Conservation (phyloP, 2,329 filamentous ascomycete genomes). For the Trichoderma harzianum region DNA sequence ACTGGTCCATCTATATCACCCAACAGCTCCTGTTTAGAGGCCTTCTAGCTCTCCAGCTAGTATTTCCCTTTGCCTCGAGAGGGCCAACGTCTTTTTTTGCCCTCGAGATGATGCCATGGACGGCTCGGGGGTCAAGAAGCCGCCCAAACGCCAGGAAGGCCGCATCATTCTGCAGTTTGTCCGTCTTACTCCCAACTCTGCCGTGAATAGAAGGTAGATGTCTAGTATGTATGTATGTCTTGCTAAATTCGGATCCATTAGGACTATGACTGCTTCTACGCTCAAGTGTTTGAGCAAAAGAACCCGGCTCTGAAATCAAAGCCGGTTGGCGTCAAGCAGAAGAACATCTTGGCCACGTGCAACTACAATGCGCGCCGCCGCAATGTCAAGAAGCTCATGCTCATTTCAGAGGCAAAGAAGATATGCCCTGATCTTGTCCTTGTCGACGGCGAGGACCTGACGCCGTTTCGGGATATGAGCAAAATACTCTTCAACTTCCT, state of each 20-base stretch:
- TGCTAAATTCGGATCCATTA: slow-evolving; percentile 33
- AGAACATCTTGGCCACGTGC: slow-evolving; percentile 88
- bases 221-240: not conserved
- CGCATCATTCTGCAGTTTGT: slow-evolving; percentile 82
- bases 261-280: slow-evolving; percentile 93
- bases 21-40: not conserved
- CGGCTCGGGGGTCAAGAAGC: slow-evolving; percentile 18
- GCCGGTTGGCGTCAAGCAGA: slow-evolving; percentile 84
- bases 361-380: slow-evolving; percentile 83
- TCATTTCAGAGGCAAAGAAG: slow-evolving; percentile 75
- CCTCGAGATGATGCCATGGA: slow-evolving; percentile 7
- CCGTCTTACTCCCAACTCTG: slow-evolving; percentile 30
- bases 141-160: slow-evolving; percentile 53
- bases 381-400: slow-evolving; percentile 78
- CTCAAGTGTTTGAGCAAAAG: slow-evolving; percentile 81
- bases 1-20: not conserved
- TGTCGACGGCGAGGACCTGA: slow-evolving; percentile 81
- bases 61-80: not conserved
- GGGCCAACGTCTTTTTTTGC: not conserved
- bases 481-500: slow-evolving; percentile 76
- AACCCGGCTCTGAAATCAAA: slow-evolving; percentile 68
- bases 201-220: not conserved
- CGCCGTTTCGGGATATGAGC: slow-evolving; percentile 79
- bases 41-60: not conserved
- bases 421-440: slow-evolving; percentile 82